Percentiles rank a stretch among this genome's conserved stretches.
Conservation (phyloP, 495 filamentous ascomycete species). For the Podospora australis region DNA sequence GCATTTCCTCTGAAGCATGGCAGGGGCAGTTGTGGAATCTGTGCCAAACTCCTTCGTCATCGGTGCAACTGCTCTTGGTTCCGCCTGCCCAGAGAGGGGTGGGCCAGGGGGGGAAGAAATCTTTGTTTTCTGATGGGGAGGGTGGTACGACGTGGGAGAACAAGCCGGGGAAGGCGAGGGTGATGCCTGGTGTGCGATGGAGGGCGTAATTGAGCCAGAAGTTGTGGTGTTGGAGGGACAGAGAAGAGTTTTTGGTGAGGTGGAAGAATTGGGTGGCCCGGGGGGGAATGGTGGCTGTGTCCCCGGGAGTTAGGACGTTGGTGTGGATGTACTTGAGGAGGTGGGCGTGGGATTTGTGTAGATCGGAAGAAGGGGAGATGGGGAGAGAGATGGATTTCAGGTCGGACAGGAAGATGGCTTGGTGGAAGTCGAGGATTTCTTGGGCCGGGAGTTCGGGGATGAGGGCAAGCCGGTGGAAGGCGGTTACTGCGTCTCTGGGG, state of each 20-base stretch:
- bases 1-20: constrained; percentile 2
- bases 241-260: not conserved
- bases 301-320: constrained; percentile 1
- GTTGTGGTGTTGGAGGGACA: not conserved
- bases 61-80: not conserved
- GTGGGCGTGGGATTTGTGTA: constrained; percentile 6
- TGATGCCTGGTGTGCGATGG: not conserved
- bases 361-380: constrained; percentile 2
- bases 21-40: constrained; percentile 19
- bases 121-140: not conserved
- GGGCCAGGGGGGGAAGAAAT: not conserved
- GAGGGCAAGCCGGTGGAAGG: constrained; percentile 4
- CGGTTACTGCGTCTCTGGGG: not conserved
- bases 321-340: constrained; percentile 12
- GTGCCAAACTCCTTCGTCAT: not conserved
- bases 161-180: not conserved
- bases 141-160: not conserved
- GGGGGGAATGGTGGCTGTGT: not conserved
- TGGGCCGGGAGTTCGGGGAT: constrained; percentile 17
- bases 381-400: constrained; percentile 8
- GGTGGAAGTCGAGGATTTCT: constrained; percentile 18
- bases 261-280: not conserved
- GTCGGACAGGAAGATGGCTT: constrained; percentile 14
- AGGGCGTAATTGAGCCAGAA: constrained; percentile 8
- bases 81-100: no score